phyloP scores from a whole-genome alignment of 495 filamentous ascomycete species.

The Neohortaea acidophila region DNA sequence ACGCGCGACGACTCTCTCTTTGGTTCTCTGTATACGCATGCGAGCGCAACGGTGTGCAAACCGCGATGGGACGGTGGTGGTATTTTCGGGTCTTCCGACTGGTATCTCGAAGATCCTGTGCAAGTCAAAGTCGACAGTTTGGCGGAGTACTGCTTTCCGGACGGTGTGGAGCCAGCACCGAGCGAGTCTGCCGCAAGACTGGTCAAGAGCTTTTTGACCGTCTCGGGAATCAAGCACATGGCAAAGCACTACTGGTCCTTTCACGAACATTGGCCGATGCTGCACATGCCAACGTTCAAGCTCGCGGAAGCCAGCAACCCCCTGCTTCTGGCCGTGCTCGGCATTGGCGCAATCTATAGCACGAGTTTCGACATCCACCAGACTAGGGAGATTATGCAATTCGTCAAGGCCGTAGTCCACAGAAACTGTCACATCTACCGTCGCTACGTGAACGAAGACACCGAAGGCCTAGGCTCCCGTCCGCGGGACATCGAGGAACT shows the following conservation, averaged over 20 bases:
- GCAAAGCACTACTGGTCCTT: constrained; percentile 46
- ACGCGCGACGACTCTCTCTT: constrained; percentile 18
- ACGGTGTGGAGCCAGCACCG: constrained; percentile 25
- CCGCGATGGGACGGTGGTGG: constrained; percentile 14
- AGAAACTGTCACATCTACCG: constrained; percentile 27
- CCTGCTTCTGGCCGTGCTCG: constrained; percentile 46
- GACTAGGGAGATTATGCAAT: constrained; percentile 45
- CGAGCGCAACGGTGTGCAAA: constrained; percentile 15
- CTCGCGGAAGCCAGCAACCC: constrained; percentile 43
- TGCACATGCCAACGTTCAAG: constrained; percentile 53
- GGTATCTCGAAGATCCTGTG: constrained; percentile 25
- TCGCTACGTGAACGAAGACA: constrained; percentile 24
- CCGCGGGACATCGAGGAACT: constrained; percentile 41
- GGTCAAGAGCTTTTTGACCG: constrained; percentile 38
- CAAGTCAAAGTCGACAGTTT: constrained; percentile 24
- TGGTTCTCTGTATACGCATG: constrained; percentile 20
- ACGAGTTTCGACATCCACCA: constrained; percentile 34
- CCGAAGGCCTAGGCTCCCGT: constrained; percentile 15
- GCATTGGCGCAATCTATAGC: constrained; percentile 53
- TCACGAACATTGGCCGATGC: constrained; percentile 51
- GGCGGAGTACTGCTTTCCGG: constrained; percentile 38
- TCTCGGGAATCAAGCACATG: constrained; percentile 46
- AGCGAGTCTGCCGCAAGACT: constrained; percentile 23
- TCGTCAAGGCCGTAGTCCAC: constrained; percentile 29
- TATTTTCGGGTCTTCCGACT: constrained; percentile 22